These are phyloP conservation scores for Rhizopogon vulgaris DNA, from an alignment of 768 basidiomycete species.

Conservation along the genomic window DNA sequence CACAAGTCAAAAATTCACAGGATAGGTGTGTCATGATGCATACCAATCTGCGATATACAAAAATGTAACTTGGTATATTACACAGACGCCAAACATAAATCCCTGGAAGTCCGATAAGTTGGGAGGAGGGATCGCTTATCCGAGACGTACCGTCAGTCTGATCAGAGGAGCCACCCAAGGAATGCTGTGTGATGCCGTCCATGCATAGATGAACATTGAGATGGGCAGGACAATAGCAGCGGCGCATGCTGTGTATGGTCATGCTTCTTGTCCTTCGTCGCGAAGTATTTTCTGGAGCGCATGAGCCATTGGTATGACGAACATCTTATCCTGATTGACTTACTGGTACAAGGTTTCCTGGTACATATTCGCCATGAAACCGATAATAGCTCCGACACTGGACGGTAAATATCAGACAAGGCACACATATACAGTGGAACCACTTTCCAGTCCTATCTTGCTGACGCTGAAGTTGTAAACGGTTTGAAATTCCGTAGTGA, in stretches of 20 bases:
- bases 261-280: constrained; percentile 42
- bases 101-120: constrained; percentile 21
- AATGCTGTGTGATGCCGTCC: constrained; percentile 49
- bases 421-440: background rate
- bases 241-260: constrained; percentile 49
- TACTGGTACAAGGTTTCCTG: constrained; percentile 49
- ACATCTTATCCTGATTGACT: constrained; percentile 2
- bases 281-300: constrained; percentile 17
- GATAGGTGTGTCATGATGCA: constrained; percentile 5
- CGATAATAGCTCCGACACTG: constrained; percentile 49
- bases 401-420: background rate
- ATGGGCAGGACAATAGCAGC: constrained; percentile 48
- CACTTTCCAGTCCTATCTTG: constrained; percentile 51
- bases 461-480: constrained; percentile 59
- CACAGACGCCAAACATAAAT: constrained; percentile 32
- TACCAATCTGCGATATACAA: constrained; percentile 48
- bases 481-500: constrained; percentile 46
- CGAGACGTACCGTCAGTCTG: constrained; percentile 14
- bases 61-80: constrained; percentile 40
- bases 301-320: constrained; percentile 11
- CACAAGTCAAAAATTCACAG: background rate
- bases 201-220: constrained; percentile 66
- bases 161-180: constrained; percentile 48
- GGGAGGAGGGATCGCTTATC: background rate
- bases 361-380: constrained; percentile 26